phyloP scores from a whole-genome alignment of 2,329 filamentous ascomycete species.

The Fusarium incarnatum region DNA sequence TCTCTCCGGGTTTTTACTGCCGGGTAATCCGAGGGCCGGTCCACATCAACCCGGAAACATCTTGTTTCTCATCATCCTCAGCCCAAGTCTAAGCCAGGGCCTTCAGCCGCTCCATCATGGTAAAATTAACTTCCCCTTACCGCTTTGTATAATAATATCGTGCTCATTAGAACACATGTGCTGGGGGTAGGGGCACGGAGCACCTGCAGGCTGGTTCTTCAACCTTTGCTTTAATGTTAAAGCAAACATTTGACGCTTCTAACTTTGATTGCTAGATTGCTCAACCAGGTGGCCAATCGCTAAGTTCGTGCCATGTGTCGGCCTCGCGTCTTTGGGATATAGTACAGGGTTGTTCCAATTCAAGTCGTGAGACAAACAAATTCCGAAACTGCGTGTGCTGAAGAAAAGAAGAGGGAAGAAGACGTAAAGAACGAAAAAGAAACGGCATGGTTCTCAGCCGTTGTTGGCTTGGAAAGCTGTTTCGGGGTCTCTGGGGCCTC shows the following conservation, averaged over 20 bases:
- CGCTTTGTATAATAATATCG: background rate
- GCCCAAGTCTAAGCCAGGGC: constrained; percentile 13
- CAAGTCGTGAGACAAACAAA: background rate
- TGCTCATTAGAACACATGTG: background rate
- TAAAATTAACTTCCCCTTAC: background rate
- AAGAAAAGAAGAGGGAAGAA: constrained; percentile 18
- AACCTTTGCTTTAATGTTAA: constrained; percentile 18
- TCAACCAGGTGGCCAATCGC: background rate
- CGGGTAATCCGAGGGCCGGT: constrained; percentile 19
- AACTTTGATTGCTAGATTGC: background rate
- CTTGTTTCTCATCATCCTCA: background rate
- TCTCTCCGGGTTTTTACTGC: constrained; percentile 5
- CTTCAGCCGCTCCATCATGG: constrained; percentile 20
- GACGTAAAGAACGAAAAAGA: constrained; percentile 19
- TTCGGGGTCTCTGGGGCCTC: constrained; percentile 8
- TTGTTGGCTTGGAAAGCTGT: constrained; percentile 6
- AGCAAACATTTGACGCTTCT: constrained; percentile 24
- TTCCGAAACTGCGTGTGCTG: background rate
- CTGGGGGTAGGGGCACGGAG: constrained; percentile 30
- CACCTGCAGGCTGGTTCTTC: constrained; percentile 15
- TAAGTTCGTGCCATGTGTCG: background rate
- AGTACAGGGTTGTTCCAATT: background rate
- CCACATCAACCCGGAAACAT: constrained; percentile 8
- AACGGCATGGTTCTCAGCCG: background rate
- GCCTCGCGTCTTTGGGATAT: background rate